phyloP scores from a whole-genome alignment of 305 asterid genomes.

The Striga hermonthica region DNA sequence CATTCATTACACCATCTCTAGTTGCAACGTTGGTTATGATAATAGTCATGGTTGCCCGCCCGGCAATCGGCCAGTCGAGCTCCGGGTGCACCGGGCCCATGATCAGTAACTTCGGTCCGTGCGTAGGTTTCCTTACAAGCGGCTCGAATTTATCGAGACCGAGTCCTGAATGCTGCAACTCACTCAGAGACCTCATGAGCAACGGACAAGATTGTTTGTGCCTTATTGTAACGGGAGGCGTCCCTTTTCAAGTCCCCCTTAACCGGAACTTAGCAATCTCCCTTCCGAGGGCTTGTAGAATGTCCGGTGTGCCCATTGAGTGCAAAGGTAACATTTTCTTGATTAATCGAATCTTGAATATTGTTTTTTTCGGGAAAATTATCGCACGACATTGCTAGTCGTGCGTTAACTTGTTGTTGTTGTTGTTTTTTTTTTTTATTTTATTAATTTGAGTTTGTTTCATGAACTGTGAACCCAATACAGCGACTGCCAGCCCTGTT shows the following conservation, averaged over 20 bases:
- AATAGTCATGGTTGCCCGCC: neutral
- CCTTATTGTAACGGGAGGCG: conserved; percentile 68
- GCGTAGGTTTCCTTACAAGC: conserved; percentile 35
- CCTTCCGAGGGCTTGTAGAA: conserved; percentile 62
- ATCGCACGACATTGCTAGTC: neutral
- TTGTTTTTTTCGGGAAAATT: neutral
- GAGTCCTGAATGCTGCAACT: conserved; percentile 52
- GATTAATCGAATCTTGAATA: too few species aligned
- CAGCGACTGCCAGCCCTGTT: conserved; percentile 52
- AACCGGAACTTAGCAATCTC: conserved; percentile 54
- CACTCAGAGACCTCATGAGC: conserved; percentile 49
- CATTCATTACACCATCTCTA: neutral
- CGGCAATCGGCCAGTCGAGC: conserved; percentile 30
- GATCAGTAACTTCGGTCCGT: conserved; percentile 45
- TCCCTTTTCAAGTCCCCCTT: conserved; percentile 60
- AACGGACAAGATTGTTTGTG: conserved; percentile 77
- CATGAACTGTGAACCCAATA: conserved; percentile 17
- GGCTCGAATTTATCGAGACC: conserved; percentile 43
- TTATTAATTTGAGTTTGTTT: neutral
- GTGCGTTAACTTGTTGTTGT: neutral
- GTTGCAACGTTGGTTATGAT: neutral
- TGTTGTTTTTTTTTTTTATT: neutral
- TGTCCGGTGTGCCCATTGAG: conserved; percentile 57
- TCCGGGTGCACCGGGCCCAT: conserved; percentile 44
- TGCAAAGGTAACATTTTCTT: conserved; percentile 50